phyloP scores from a whole-genome alignment of 352 stramenopile species.

The Pythium aphanidermatum region DNA sequence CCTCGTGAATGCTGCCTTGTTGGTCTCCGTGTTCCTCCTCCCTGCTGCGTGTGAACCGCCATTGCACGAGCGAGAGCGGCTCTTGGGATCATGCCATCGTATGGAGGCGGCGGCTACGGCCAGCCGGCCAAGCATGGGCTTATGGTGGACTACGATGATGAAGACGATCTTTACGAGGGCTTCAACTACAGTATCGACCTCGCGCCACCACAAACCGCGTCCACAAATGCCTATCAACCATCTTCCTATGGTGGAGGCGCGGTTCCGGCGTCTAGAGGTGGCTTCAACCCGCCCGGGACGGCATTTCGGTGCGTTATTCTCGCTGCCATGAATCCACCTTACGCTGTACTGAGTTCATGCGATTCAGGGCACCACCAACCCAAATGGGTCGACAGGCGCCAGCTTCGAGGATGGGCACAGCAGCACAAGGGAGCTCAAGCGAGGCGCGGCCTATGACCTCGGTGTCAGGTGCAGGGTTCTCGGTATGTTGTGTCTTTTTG shows the following conservation, averaged over 20 bases:
- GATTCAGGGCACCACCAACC: conserved; percentile 44
- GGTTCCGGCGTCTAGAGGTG: conserved; percentile 39
- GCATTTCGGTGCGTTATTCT: conserved; percentile 48
- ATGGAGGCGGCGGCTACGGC: conserved; percentile 42
- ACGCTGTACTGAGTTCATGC: too few species aligned
- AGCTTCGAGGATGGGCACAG: conserved; percentile 58
- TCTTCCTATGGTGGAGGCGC: conserved; percentile 44
- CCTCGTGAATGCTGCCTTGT: too few species aligned
- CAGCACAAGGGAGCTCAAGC: conserved; percentile 29
- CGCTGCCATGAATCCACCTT: not conserved
- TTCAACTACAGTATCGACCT: conserved; percentile 88
- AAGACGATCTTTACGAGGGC: conserved; percentile 88
- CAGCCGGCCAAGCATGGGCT: conserved; percentile 46
- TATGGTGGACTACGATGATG: conserved; percentile 69
- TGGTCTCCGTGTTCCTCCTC: not conserved
- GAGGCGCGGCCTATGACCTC: conserved; percentile 92
- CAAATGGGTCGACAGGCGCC: conserved; percentile 71
- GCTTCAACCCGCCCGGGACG: conserved; percentile 62
- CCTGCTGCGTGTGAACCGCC: too few species aligned
- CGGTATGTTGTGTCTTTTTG: conserved; percentile 26
- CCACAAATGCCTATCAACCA: conserved; percentile 43
- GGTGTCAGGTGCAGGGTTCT: conserved; percentile 89
- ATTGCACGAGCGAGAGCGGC: too few species aligned
- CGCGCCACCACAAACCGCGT: conserved; percentile 61
- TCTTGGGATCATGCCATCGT: conserved; percentile 12